A percentile compares a stretch with the other conserved stretches of the same genome.
Evolutionary conservation across 148 eudicot genomes (phyloP).

Genomic region (Cornus florida): DNA sequence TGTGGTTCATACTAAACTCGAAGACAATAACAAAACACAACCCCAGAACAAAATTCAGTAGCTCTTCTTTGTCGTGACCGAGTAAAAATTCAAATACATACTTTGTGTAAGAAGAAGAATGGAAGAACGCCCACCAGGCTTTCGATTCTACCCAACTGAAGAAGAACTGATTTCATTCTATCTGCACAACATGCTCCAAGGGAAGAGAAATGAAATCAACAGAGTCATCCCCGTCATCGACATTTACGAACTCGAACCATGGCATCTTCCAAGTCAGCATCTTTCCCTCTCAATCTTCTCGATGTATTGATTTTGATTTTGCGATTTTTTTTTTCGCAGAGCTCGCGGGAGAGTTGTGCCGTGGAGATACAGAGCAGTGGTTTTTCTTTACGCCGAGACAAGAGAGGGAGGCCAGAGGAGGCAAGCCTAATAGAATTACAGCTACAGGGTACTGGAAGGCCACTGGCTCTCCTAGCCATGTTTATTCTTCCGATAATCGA

Average conservation of each 20-base stretch:
- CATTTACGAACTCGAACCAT: constrained; percentile 35
- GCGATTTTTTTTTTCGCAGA: constrained; percentile 13
- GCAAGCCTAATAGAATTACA: constrained; percentile 49
- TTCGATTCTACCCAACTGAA: constrained; percentile 11
- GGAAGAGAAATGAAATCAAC: not conserved
- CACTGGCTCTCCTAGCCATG: constrained; percentile 52
- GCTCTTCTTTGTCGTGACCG: too few species aligned
- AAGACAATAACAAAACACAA: not conserved
- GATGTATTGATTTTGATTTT: not conserved
- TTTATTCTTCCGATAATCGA: constrained; percentile 33
- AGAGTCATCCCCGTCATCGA: constrained; percentile 23
- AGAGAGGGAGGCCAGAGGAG: constrained; percentile 56
- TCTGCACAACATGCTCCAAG: constrained; percentile 6
- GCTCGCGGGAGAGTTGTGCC: constrained; percentile 41
- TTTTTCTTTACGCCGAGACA: constrained; percentile 53
- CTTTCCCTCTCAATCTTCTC: not conserved
- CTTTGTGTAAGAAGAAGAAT: not conserved
- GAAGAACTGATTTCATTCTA: constrained; percentile 11
- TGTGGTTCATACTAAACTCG: not conserved
- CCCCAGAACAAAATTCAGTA: too few species aligned
- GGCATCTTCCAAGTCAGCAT: constrained; percentile 29
- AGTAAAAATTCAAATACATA: not conserved
- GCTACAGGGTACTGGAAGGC: constrained; percentile 63
- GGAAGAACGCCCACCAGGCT: not conserved
- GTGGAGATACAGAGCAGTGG: constrained; percentile 54